Percentiles rank a stretch among this genome's conserved stretches.
phyloP scores from a whole-genome alignment of 1,284 basidiomycete genomes.

The Sanghuangporus weigelae region DNA sequence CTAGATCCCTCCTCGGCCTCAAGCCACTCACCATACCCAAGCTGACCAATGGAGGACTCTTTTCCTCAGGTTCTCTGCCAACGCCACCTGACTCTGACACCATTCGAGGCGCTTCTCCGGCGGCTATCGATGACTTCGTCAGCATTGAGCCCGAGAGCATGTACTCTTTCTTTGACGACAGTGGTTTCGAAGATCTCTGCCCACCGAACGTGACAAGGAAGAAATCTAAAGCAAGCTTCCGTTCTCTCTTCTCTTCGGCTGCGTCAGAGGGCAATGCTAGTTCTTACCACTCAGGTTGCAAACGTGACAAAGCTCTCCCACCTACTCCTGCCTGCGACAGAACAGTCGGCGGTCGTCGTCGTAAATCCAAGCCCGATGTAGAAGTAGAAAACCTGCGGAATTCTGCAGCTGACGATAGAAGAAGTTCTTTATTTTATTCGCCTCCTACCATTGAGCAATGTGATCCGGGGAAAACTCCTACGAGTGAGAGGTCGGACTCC shows the following conservation, averaged over 20 bases:
- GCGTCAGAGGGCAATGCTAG: not conserved
- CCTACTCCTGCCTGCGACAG: not conserved
- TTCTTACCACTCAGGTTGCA: not conserved
- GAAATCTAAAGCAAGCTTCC: constrained; percentile 11
- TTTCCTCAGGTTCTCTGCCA: constrained; percentile 5
- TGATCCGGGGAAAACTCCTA: not conserved
- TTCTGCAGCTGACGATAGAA: not conserved
- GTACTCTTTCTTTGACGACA: constrained; percentile 18
- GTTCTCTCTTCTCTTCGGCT: constrained; percentile 8
- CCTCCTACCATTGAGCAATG: not conserved
- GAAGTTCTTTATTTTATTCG: not conserved
- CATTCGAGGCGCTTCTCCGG: not conserved
- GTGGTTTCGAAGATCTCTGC: constrained; percentile 9
- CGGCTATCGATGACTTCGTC: not conserved
- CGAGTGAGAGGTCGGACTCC: not conserved
- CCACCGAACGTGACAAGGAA: constrained; percentile 3
- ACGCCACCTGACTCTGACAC: not conserved
- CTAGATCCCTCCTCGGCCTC: constrained; percentile 6
- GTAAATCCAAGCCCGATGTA: not conserved
- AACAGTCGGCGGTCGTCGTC: not conserved
- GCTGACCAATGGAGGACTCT: not conserved
- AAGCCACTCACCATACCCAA: constrained; percentile 9
- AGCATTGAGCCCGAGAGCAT: constrained; percentile 1
- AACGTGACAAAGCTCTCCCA: not conserved
- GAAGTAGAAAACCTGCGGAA: not conserved